A percentile compares a stretch with the other conserved stretches of the same genome.
Evolutionary conservation across 192 early-diverging fungal genomes (phyloP).

Genomic region (Ambispora gerdemannii): DNA sequence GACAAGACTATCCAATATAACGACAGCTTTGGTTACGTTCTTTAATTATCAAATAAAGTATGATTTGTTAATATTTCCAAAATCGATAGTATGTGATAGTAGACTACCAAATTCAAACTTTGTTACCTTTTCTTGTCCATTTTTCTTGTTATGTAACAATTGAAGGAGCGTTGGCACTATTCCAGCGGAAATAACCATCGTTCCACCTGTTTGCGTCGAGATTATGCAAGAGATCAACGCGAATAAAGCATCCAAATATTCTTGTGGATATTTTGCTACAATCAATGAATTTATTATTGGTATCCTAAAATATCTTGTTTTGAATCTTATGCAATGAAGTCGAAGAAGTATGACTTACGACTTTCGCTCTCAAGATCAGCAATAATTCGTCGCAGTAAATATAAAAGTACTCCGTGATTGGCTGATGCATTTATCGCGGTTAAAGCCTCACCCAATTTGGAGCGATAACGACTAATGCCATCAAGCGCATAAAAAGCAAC

Average conservation of each 20-base stretch:
- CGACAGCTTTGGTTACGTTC: slow-evolving; percentile 67
- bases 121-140: slow-evolving; percentile 61
- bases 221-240: slow-evolving; percentile 73
- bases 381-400: slow-evolving; percentile 72
- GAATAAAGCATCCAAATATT: slow-evolving; percentile 84
- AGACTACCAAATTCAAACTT: too few relatives aligned
- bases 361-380: slow-evolving; percentile 43
- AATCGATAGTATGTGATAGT: too few relatives aligned
- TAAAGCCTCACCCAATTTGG: slow-evolving; percentile 73
- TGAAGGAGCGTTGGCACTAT: slow-evolving; percentile 78
- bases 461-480: slow-evolving; percentile 75
- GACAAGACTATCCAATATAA: slow-evolving; percentile 79
- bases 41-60: slow-evolving; percentile 31
- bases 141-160: slow-evolving; percentile 63
- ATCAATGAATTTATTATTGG: too few relatives aligned
- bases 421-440: slow-evolving; percentile 87
- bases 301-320: too few relatives aligned
- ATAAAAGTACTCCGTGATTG: slow-evolving; percentile 89
- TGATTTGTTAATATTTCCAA: too few relatives aligned
- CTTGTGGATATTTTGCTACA: slow-evolving; percentile 50
- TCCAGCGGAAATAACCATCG: slow-evolving; percentile 88
- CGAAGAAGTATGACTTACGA: slow-evolving; percentile 24
- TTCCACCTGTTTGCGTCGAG: slow-evolving; percentile 77
- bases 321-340: not conserved
- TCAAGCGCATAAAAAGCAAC: slow-evolving; percentile 81